Conservation (phyloP, 495 filamentous ascomycete species). For the Aspergillus steynii region DNA sequence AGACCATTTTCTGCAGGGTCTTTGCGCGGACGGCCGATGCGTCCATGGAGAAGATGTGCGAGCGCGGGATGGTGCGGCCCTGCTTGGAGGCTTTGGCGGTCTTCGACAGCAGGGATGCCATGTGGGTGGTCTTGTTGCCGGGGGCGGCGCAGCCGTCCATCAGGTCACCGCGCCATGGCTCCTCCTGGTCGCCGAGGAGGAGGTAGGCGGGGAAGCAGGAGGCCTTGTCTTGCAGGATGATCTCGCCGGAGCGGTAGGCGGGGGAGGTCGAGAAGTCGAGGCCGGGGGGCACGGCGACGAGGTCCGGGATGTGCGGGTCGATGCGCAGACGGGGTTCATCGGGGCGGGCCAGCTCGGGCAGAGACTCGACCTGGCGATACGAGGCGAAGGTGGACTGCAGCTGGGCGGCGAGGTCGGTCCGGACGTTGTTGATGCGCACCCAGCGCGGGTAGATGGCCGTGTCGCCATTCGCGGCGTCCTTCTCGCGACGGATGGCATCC, state of each 20-base stretch:
- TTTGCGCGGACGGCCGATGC: slow-evolving; percentile 55
- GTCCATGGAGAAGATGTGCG: slow-evolving; percentile 45
- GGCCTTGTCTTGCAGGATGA: slow-evolving; percentile 95
- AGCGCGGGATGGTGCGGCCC: slow-evolving; percentile 11
- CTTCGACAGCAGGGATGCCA: slow-evolving; percentile 68
- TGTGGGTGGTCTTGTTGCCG: slow-evolving; percentile 95
- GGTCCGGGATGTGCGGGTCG: slow-evolving; percentile 77
- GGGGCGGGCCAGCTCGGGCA: slow-evolving; percentile 41
- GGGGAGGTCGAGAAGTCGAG: slow-evolving; percentile 65
- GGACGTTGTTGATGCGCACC: slow-evolving; percentile 84
- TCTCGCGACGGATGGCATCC: slow-evolving; percentile 49
- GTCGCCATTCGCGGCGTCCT: slow-evolving; percentile 21
- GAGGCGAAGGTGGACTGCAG: slow-evolving; percentile 65
- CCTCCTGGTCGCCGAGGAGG: slow-evolving; percentile 50
- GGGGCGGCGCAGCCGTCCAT: slow-evolving; percentile 92
- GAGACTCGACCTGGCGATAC: slow-evolving; percentile 49
- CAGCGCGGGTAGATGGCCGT: slow-evolving; percentile 67
- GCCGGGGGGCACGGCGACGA: slow-evolving; percentile 72
- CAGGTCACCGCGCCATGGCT: slow-evolving; percentile 60
- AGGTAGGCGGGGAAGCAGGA: slow-evolving; percentile 94
- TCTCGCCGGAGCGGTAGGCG: slow-evolving; percentile 71
- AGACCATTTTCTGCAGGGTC: slow-evolving; percentile 80
- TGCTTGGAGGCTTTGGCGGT: slow-evolving; percentile 18
- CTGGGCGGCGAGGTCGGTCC: slow-evolving; percentile 66
- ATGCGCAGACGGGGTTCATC: slow-evolving; percentile 47